These are phyloP conservation scores for Didymosphaeria variabile DNA, from an alignment of 2,329 filamentous ascomycete genomes.

Conservation along the genomic window DNA sequence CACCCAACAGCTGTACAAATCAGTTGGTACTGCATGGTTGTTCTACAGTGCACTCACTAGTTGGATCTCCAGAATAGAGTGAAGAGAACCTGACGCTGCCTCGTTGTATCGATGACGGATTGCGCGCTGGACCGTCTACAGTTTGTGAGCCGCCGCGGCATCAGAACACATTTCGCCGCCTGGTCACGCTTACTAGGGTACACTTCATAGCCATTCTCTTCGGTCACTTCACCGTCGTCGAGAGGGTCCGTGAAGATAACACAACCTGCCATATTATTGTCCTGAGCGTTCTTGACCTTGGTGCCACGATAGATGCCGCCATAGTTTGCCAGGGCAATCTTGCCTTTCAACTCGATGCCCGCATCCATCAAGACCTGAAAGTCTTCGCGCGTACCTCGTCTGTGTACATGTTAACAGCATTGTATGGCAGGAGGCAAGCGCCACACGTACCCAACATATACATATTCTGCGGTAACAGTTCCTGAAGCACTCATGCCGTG, in stretches of 20 bases:
- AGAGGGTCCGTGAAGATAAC: conserved; percentile 52
- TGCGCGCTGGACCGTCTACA: conserved; percentile 50
- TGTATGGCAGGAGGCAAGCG: background rate
- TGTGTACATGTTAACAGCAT: conserved; percentile 8
- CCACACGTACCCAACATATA: conserved; percentile 50
- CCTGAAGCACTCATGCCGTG: conserved; percentile 54
- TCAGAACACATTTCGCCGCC: background rate
- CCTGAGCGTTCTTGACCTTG: conserved; percentile 55
- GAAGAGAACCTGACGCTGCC: conserved; percentile 65
- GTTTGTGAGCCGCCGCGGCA: conserved; percentile 23
- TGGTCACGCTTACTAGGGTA: conserved; percentile 37
- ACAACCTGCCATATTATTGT: conserved; percentile 50
- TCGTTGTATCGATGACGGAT: conserved; percentile 53
- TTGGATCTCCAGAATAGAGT: conserved; percentile 54
- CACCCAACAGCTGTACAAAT: conserved; percentile 36
- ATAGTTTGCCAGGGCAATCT: conserved; percentile 53
- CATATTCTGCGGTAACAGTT: conserved; percentile 51
- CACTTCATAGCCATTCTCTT: conserved; percentile 50
- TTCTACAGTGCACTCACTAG: background rate
- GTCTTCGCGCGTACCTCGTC: conserved; percentile 42
- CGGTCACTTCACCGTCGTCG: conserved; percentile 52
- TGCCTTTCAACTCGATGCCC: conserved; percentile 53
- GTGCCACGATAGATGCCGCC: conserved; percentile 52
- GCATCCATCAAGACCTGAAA: conserved; percentile 50
- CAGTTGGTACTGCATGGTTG: background rate